Evolutionary conservation across 2,329 filamentous ascomycete species (phyloP).

Genomic region (Podosphaera xanthii): DNA sequence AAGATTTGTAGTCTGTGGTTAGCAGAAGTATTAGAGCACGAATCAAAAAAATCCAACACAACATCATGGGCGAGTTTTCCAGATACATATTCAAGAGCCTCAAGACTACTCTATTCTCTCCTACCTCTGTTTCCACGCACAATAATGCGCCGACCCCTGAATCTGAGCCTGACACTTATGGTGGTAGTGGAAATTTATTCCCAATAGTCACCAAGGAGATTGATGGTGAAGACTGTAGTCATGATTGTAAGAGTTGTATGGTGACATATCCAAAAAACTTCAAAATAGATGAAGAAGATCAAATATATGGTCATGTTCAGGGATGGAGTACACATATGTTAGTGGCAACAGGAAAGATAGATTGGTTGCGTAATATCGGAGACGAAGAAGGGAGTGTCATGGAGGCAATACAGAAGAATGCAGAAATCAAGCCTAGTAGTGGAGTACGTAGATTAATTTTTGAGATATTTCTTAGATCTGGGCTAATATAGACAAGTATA

Average conservation of each 20-base stretch:
- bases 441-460: constrained; percentile 28
- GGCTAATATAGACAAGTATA: constrained; percentile 16
- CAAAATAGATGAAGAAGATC: constrained; percentile 54
- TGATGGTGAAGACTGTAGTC: constrained; percentile 74
- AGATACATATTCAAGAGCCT: too few relatives aligned
- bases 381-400: constrained; percentile 75
- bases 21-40: too few relatives aligned
- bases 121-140: too few relatives aligned
- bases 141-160: too few relatives aligned
- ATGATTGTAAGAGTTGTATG: constrained; percentile 65
- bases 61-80: too few relatives aligned
- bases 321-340: constrained; percentile 77
- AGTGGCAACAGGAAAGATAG: constrained; percentile 83
- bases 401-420: constrained; percentile 41
- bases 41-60: too few relatives aligned
- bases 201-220: constrained; percentile 46
- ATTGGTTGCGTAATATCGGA: constrained; percentile 76
- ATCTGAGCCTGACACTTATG: too few relatives aligned
- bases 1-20: too few relatives aligned
- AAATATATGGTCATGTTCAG: constrained; percentile 65
- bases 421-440: constrained; percentile 35
- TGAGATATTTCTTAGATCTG: constrained; percentile 6
- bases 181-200: constrained; percentile 31
- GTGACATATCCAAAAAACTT: constrained; percentile 50
- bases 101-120: too few relatives aligned